Conservation (phyloP, 2,329 filamentous ascomycete species). For the Diaporthe citri region DNA sequence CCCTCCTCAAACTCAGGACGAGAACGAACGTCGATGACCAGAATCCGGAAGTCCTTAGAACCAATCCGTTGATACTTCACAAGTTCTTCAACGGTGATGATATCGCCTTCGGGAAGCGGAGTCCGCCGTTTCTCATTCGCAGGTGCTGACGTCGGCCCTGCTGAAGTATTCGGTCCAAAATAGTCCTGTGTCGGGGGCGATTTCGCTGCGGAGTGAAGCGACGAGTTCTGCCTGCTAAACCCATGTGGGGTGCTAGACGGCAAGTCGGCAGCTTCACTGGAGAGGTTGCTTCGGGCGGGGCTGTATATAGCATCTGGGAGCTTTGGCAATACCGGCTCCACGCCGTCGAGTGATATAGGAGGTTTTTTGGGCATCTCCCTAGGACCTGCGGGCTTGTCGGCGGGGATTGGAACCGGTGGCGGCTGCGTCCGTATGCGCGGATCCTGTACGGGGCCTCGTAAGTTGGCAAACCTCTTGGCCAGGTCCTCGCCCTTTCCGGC, state of each 20-base stretch:
- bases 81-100: constrained; percentile 77
- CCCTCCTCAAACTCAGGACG: constrained; percentile 87
- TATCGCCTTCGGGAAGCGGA: constrained; percentile 66
- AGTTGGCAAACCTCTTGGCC: constrained; percentile 67
- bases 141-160: constrained; percentile 27
- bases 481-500: constrained; percentile 60
- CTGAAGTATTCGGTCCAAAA: constrained; percentile 42
- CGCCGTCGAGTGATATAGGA: constrained; percentile 62
- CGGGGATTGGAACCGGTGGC: constrained; percentile 50
- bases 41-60: constrained; percentile 69
- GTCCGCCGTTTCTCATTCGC: constrained; percentile 56
- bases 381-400: constrained; percentile 27
- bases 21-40: constrained; percentile 88
- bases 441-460: constrained; percentile 65
- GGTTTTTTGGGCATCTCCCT: constrained; percentile 65
- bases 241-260: constrained; percentile 75
- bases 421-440: constrained; percentile 65
- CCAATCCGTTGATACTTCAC: constrained; percentile 74
- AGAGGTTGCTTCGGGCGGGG: constrained; percentile 79
- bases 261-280: constrained; percentile 73
- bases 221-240: constrained; percentile 70
- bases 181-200: constrained; percentile 49
- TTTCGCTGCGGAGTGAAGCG: constrained; percentile 44
- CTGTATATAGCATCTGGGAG: constrained; percentile 82
- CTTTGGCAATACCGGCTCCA: constrained; percentile 73